phyloP scores from a whole-genome alignment of 176 grass and related monocot species.

The Avena eriantha region DNA sequence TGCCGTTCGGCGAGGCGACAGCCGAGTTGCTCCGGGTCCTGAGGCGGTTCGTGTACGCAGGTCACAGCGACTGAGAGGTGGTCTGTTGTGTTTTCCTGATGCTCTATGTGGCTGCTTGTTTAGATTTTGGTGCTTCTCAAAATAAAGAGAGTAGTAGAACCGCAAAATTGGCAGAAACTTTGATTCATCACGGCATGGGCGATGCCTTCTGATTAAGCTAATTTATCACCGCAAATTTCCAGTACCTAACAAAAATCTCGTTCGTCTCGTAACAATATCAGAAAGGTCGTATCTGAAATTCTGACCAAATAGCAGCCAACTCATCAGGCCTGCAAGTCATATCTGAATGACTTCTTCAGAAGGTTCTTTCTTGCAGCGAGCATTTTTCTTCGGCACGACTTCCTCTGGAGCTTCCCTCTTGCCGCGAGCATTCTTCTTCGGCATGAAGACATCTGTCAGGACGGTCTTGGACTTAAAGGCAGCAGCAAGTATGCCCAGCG shows the following conservation, averaged over 20 bases:
- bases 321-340: background rate
- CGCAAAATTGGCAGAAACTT: no score
- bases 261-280: background rate
- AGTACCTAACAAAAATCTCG: background rate
- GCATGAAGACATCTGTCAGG: constrained; percentile 43
- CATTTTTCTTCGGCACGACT: constrained; percentile 10
- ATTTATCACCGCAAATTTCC: no score
- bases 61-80: background rate
- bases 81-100: no score
- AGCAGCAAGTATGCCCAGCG: constrained; percentile 27
- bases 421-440: constrained; percentile 1
- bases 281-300: background rate
- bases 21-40: constrained; percentile 42
- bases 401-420: constrained; percentile 12
- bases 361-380: constrained; percentile 13
- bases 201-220: no score
- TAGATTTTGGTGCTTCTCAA: no score
- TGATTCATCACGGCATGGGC: no score
- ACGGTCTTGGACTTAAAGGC: constrained; percentile 41
- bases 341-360: constrained; percentile 1
- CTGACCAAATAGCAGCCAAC: background rate
- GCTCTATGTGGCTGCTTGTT: no score
- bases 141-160: no score
- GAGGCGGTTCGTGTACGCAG: background rate
- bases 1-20: constrained; percentile 48